Evolutionary conservation across 495 filamentous ascomycete species (phyloP), one percentile per base, ranked within the genome.

Genomic region (Parathielavia hyrcaniae): DNA sequence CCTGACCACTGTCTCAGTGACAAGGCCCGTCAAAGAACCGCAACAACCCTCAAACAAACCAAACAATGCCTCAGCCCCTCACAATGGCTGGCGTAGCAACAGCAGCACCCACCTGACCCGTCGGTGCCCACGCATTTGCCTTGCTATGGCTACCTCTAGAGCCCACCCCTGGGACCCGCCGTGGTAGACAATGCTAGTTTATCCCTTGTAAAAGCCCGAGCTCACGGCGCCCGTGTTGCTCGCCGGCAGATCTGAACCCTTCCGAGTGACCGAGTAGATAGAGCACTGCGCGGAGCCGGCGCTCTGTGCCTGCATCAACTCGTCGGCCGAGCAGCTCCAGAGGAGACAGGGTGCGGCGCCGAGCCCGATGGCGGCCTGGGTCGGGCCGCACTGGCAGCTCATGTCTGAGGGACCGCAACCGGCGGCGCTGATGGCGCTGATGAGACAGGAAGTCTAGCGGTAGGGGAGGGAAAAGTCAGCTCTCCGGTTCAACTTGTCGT

Each of bases 351-450:
- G 60, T 0, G 45, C 63, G 44, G 50, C 64, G 41, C 19, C 39
- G 34, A 51, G 38, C 38, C 13, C 50, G 56, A 71, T 67, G 40
- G 35, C 12, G 8, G 61, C 20, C 52, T 64, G 45, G 11, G 34
- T 62, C 9, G 60, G 43, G 4, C 62, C 58, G 63, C 69, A 72
- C 45, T 65, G 59, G 66, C 69, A 70, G 47, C 57, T 57, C 16
- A 64, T 34, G 55, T 70, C 66, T 11, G 23, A 17, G 40, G 49
- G 12, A 2, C 36, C 57, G 55, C 69, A 70, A 58, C 64, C 64
- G 17, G 59, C 64, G 9, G 64, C 61, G 45, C 56, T 61, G 50
- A 72, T 62, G 50, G 66, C 67, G 5, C 58, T 57, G 43, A 52
- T 38, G 38, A 69, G 35, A 59, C 69, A 71, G 50, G 41, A 6